Evolutionary conservation across 345 rosid species (phyloP).

Genomic region (Bruguiera gymnorhiza): DNA sequence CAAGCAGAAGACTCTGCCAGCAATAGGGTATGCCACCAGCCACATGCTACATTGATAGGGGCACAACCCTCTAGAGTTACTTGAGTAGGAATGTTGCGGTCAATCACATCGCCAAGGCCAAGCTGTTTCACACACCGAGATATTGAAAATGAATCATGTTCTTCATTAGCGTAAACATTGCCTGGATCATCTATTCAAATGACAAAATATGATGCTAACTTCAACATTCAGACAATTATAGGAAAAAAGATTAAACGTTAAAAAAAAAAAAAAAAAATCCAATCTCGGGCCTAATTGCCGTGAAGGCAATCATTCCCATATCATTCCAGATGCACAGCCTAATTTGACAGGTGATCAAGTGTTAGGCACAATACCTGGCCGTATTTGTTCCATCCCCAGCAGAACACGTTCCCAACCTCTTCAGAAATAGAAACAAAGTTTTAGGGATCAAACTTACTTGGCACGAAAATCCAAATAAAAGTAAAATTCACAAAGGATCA

Average conservation of each 20-base stretch:
- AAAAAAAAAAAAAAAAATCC: no score
- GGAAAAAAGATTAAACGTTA: neutral
- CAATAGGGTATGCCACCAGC: slow-evolving; percentile 99
- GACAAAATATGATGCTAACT: neutral
- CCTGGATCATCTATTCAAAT: no score
- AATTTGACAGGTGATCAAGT: neutral
- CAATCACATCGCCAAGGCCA: slow-evolving; percentile 85
- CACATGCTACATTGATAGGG: slow-evolving; percentile 72
- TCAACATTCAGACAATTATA: neutral
- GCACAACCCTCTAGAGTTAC: slow-evolving; percentile 56
- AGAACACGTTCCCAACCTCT: slow-evolving; percentile 71
- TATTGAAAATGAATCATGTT: neutral
- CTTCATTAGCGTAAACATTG: no score
- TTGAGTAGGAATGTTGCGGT: slow-evolving; percentile 72
- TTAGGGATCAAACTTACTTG: neutral
- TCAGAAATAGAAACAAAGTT: slow-evolving; percentile 28
- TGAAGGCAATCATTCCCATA: neutral
- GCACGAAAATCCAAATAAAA: neutral
- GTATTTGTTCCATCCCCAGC: slow-evolving; percentile 99
- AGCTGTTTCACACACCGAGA: slow-evolving; percentile 55
- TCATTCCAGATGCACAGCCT: neutral
- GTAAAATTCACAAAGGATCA: neutral
- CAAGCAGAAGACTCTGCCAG: slow-evolving; percentile 58
- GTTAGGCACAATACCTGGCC: slow-evolving; percentile 70
- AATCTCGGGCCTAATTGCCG: no score